Percentiles rank a stretch among this genome's conserved stretches.
Evolutionary conservation across 805 yeast genomes (phyloP).

Genomic region (Candida arabinofermentans): DNA sequence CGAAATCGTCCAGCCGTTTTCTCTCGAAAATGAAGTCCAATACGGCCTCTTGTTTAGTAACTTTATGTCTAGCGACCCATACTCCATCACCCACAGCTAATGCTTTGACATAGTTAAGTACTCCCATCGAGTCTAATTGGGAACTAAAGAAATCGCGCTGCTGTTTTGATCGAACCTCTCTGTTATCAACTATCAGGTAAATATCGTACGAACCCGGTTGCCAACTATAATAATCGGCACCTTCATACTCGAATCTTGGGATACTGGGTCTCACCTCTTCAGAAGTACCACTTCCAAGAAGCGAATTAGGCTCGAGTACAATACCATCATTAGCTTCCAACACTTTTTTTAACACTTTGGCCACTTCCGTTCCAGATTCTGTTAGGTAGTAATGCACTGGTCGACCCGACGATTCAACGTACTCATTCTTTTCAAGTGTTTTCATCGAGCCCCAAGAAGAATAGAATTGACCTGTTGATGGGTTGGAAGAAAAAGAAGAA

Average conservation of each 20-base stretch:
- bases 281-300: too few species aligned
- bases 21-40: slow-evolving; percentile 86
- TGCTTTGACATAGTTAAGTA: slow-evolving; percentile 49
- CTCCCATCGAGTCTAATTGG: slow-evolving; percentile 45
- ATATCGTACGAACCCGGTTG: slow-evolving; percentile 53
- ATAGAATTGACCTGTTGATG: slow-evolving; percentile 57
- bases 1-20: slow-evolving; percentile 83
- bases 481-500: slow-evolving; percentile 54
- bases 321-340: slow-evolving; percentile 27
- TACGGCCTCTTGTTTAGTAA: slow-evolving; percentile 58
- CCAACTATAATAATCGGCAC: slow-evolving; percentile 54
- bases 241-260: slow-evolving; percentile 3
- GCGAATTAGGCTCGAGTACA: too few species aligned
- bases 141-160: slow-evolving; percentile 69
- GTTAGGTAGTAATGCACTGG: slow-evolving; percentile 63
- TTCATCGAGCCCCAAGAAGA: slow-evolving; percentile 76
- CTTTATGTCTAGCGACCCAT: slow-evolving; percentile 77
- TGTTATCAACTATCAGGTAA: slow-evolving; percentile 64
- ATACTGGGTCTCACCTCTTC: background rate
- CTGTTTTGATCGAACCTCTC: slow-evolving; percentile 68
- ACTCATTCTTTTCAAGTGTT: slow-evolving; percentile 54
- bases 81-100: slow-evolving; percentile 82
- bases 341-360: slow-evolving; percentile 48
- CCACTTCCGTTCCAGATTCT: slow-evolving; percentile 64
- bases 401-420: slow-evolving; percentile 53